Evolutionary conservation across 1,284 basidiomycete genomes (phyloP), one percentile per base, ranked within the genome.

Genomic region (Cutaneotrichosporon spelunceum): DNA sequence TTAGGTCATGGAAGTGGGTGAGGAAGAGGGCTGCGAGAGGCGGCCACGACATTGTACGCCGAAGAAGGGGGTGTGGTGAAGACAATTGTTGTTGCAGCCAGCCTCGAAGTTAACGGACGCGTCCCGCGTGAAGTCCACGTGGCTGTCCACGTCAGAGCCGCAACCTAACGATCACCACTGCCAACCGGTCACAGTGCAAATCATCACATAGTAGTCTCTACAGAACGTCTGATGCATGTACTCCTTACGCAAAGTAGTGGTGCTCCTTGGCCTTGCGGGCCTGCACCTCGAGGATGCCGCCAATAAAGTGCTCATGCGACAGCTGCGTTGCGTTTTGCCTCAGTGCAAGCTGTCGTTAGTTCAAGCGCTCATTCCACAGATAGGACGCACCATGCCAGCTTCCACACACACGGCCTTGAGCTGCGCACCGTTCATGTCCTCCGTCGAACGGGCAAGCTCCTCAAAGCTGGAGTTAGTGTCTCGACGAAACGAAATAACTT

Each of bases 251-350:
- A 64, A 69, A 70, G 68, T 65, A 70, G 61, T 79, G 78, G 67
- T 80, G 78, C 66, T 90, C 88, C 75, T 95, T 95, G 85, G 95
- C 94, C 86, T 95, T 96, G 86, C 93, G 93, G 78, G 89, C 90
- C 84, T 94, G 92, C 59, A 93, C 91, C 81, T 95, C 93, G 60
- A 93, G 86, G 67, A 97, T 93, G 68, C 93, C 93, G 68, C 78
- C 78, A 73, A 94, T 82, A 84, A 94, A 96, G 77, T 96, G 92
- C 78, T 97, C 93, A 71, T 96, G 93, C 29, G 84, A 86, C 63
- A 97, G 81, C 78, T 88, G 88, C n/a, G 87, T 87, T 19, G 93
- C 92, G 50, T 94, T 94, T 78, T 98, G 94, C 67, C 95, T 82
- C 52, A 99, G 81, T 4, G 76, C 76, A 27, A 78, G 68, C 47